Conservation (phyloP, 108 stramenopile genomes). For the Asterionellopsis glacialis region DNA sequence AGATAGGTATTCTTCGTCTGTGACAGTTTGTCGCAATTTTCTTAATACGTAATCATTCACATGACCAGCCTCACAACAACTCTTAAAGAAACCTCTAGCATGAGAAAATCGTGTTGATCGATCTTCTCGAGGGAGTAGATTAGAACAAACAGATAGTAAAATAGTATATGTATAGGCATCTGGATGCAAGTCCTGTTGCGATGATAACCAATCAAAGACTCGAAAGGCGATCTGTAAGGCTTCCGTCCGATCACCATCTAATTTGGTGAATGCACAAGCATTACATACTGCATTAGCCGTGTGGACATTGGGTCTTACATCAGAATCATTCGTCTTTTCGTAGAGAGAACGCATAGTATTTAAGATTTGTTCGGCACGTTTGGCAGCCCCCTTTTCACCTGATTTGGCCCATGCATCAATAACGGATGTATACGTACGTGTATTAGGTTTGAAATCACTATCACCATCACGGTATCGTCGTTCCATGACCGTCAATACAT, state of each 20-base stretch:
- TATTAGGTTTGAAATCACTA: constrained; percentile 58
- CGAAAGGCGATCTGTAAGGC: constrained; percentile 80
- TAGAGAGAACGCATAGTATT: constrained; percentile 41
- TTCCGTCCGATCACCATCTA: constrained; percentile 37
- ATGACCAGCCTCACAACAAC: constrained; percentile 73
- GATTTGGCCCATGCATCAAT: constrained; percentile 57
- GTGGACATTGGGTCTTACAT: constrained; percentile 59
- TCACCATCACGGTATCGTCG: constrained; percentile 44
- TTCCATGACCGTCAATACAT: constrained; percentile 56
- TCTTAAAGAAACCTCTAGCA: constrained; percentile 66
- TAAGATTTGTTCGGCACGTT: constrained; percentile 42
- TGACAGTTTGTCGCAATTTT: constrained; percentile 76
- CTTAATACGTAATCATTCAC: constrained; percentile 86
- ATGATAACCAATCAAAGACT: constrained; percentile 73
- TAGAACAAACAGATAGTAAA: constrained; percentile 80
- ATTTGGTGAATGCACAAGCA: constrained; percentile 73
- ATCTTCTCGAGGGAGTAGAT: constrained; percentile 76
- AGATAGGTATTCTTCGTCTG: constrained; percentile 62
- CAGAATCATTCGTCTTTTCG: constrained; percentile 44
- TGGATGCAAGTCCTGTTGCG: constrained; percentile 66
- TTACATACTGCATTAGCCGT: constrained; percentile 74
- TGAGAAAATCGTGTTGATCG: constrained; percentile 39
- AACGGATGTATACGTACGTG: constrained; percentile 43
- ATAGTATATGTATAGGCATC: constrained; percentile 90
- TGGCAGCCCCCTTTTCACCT: constrained; percentile 48